A percentile compares a stretch with the other conserved stretches of the same genome.
phyloP scores from a whole-genome alignment of 2,329 filamentous ascomycete species.

The Dactylellina sp. region DNA sequence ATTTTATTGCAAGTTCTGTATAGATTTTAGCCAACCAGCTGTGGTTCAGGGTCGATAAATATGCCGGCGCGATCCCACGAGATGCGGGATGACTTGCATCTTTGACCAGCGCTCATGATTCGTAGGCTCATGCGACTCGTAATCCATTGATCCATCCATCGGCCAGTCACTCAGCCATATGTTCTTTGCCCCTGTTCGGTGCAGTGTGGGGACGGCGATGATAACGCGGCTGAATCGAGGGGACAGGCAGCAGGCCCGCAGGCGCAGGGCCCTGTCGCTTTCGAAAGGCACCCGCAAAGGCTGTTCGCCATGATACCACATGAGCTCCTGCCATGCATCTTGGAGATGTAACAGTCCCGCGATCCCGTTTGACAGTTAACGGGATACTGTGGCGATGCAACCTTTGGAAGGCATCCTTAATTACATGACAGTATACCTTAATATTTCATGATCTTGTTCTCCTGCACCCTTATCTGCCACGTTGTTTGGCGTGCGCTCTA shows the following conservation, averaged over 20 bases:
- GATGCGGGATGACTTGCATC: too few species aligned
- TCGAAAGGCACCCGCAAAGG: constrained; percentile 28
- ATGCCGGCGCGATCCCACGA: too few species aligned
- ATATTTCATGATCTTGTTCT: not conserved
- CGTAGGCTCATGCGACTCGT: constrained; percentile 14
- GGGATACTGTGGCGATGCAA: not conserved
- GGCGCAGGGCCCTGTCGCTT: not conserved
- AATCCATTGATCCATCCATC: not conserved
- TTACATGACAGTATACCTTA: not conserved
- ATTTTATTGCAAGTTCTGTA: too few species aligned
- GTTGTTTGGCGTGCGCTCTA: constrained; percentile 6
- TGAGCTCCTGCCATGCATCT: not conserved
- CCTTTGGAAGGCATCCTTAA: too few species aligned
- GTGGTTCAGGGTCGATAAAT: too few species aligned
- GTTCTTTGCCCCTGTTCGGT: not conserved
- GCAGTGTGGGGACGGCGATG: constrained; percentile 4
- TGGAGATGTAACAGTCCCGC: not conserved
- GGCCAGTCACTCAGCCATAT: not conserved
- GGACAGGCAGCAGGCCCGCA: not conserved
- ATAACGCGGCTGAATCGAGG: constrained; percentile 22
- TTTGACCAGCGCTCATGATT: constrained; percentile 9
- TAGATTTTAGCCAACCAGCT: too few species aligned
- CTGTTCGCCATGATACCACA: not conserved
- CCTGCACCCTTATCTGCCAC: not conserved
- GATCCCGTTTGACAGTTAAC: not conserved